Evolutionary conservation across 345 rosid genomes (phyloP).

Genomic region (Populus tremula): DNA sequence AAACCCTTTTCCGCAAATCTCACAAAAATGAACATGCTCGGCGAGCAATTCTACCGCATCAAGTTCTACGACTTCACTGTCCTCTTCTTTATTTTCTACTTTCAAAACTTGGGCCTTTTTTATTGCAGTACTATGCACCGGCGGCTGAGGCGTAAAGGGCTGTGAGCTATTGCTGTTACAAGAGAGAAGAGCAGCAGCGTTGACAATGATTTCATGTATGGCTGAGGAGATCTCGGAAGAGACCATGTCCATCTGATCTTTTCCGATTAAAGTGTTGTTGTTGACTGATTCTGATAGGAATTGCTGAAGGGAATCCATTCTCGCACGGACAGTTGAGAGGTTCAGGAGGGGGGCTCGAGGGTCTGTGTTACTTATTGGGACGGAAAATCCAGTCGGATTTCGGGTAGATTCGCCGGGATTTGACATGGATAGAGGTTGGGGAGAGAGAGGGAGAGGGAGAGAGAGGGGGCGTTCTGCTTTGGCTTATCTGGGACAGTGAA

Average conservation of each 20-base stretch:
- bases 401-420: constrained; percentile 4
- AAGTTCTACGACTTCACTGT: constrained; percentile 47
- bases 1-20: constrained; percentile 73
- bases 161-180: constrained; percentile 13
- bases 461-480: neutral
- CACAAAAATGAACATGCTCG: constrained; percentile 66
- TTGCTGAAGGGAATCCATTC: constrained; percentile 48
- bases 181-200: constrained; percentile 49
- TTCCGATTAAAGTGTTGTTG: constrained; percentile 29
- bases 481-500: neutral
- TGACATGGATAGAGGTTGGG: constrained; percentile 9
- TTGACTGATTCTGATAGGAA: constrained; percentile 44
- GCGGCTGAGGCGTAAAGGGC: neutral
- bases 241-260: constrained; percentile 43
- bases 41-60: constrained; percentile 64
- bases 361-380: constrained; percentile 5
- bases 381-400: constrained; percentile 3
- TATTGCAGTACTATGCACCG: neutral
- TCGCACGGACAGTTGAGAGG: constrained; percentile 30
- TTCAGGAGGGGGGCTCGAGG: constrained; percentile 31
- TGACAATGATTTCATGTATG: constrained; percentile 46
- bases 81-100: constrained; percentile 14
- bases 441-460: neutral
- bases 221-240: constrained; percentile 54
- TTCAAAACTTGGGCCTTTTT: neutral